phyloP scores from a whole-genome alignment of 2,329 filamentous ascomycete genomes.

The Claviceps spartinae region DNA sequence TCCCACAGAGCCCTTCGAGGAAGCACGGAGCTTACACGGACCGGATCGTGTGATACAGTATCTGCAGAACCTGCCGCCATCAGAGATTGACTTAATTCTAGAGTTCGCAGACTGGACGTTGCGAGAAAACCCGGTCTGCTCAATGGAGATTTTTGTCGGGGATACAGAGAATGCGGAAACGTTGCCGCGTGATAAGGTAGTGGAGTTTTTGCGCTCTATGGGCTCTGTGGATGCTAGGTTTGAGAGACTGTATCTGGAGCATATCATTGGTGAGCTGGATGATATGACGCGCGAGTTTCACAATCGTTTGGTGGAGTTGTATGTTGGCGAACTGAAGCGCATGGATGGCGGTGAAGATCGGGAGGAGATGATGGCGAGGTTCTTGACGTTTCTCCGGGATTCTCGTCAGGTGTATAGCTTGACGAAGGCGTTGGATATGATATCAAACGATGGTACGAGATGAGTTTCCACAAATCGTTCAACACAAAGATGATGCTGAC shows the following conservation, averaged over 20 bases:
- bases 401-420: slow-evolving; percentile 68
- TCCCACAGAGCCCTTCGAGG: slow-evolving; percentile 34
- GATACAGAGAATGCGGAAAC: slow-evolving; percentile 93
- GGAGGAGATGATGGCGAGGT: slow-evolving; percentile 46
- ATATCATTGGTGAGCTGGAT: slow-evolving; percentile 76
- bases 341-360: slow-evolving; percentile 33
- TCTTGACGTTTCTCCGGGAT: slow-evolving; percentile 61
- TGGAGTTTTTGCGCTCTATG: slow-evolving; percentile 58
- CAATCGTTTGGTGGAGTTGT: slow-evolving; percentile 63
- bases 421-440: slow-evolving; percentile 58
- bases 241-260: slow-evolving; percentile 74
- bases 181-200: slow-evolving; percentile 62
- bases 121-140: slow-evolving; percentile 53
- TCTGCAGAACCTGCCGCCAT: slow-evolving; percentile 75
- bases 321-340: slow-evolving; percentile 42
- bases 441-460: slow-evolving; percentile 62
- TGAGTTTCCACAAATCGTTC: slow-evolving; percentile 2
- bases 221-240: slow-evolving; percentile 54
- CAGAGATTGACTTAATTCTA: slow-evolving; percentile 79
- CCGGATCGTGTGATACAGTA: slow-evolving; percentile 78
- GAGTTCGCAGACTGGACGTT: slow-evolving; percentile 88
- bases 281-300: slow-evolving; percentile 80
- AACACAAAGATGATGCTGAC: slow-evolving; percentile 5
- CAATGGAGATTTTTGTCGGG: slow-evolving; percentile 85
- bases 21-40: slow-evolving; percentile 52